Conservation (phyloP, 2,329 filamentous ascomycete genomes). For the Seiridium unicorne region DNA sequence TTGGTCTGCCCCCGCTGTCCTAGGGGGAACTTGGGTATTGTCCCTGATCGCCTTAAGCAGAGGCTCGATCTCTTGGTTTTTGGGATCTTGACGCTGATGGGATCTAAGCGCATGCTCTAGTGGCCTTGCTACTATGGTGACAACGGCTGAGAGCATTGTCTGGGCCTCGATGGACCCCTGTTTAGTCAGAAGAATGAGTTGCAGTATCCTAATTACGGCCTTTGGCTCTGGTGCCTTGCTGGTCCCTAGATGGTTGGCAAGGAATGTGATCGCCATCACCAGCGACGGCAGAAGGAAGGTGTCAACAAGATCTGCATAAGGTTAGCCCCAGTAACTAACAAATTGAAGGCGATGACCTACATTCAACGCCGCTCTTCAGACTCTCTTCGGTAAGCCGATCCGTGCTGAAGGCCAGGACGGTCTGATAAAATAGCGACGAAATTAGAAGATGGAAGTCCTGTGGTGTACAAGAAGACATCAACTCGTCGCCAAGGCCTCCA, state of each 20-base stretch:
- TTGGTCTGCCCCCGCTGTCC: conserved; percentile 61
- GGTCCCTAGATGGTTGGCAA: conserved; percentile 68
- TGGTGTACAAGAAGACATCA: conserved; percentile 78
- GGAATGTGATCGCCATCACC: conserved; percentile 69
- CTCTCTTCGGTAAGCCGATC: conserved; percentile 66
- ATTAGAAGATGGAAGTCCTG: conserved; percentile 81
- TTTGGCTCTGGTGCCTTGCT: conserved; percentile 63
- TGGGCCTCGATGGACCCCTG: conserved; percentile 71
- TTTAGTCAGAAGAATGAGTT: conserved; percentile 68
- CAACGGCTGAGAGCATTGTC: conserved; percentile 67
- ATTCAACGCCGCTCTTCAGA: conserved; percentile 74
- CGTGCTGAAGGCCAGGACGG: conserved; percentile 66
- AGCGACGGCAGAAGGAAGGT: conserved; percentile 79
- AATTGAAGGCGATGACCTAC: conserved; percentile 41
- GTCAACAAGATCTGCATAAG: conserved; percentile 65
- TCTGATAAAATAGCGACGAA: conserved; percentile 74
- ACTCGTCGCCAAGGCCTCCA: conserved; percentile 72
- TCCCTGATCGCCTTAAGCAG: conserved; percentile 65
- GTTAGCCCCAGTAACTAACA: conserved; percentile 16
- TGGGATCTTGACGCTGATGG: conserved; percentile 65
- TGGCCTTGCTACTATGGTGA: conserved; percentile 69
- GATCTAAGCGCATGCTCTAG: conserved; percentile 66
- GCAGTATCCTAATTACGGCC: conserved; percentile 68
- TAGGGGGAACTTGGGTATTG: conserved; percentile 55
- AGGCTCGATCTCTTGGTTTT: conserved; percentile 67